Evolutionary conservation across 1,284 basidiomycete genomes (phyloP).

Genomic region (Phlebopus sp.): DNA sequence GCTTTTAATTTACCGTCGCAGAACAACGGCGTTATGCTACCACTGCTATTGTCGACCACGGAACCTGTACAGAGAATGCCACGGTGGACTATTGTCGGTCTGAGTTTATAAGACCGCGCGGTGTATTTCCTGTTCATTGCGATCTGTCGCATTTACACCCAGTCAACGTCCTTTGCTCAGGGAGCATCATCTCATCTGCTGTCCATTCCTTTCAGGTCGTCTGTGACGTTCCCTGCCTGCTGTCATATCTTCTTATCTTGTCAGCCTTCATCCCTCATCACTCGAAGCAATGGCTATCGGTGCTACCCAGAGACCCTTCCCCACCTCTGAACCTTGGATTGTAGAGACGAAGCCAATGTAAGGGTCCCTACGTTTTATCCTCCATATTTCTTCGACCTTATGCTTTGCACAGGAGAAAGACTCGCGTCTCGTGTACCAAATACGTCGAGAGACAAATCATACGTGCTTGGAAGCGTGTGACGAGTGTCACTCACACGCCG

Average conservation of each 20-base stretch:
- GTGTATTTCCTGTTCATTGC: not conserved
- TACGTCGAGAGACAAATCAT: conserved; percentile 56
- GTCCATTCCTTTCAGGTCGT: conserved; percentile 27
- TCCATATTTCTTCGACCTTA: not conserved
- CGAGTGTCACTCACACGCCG: conserved; percentile 47
- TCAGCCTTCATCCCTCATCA: conserved; percentile 4
- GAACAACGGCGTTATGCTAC: not conserved
- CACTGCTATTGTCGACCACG: not conserved
- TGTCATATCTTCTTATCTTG: not conserved
- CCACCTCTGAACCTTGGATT: conserved; percentile 25
- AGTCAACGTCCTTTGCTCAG: conserved; percentile 19
- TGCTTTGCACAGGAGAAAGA: conserved; percentile 16
- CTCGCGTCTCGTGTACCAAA: conserved; percentile 40
- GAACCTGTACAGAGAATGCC: not conserved
- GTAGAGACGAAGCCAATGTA: conserved; percentile 27
- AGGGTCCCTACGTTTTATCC: not conserved
- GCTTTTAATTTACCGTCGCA: not conserved
- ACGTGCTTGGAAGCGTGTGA: conserved; percentile 59
- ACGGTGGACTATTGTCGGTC: not conserved
- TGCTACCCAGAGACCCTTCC: conserved; percentile 12
- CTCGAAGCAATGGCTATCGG: conserved; percentile 11
- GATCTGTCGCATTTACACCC: not conserved
- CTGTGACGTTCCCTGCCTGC: conserved; percentile 11
- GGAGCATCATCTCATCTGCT: conserved; percentile 14
- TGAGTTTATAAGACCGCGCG: conserved; percentile 1